phyloP scores from a whole-genome alignment of 2,329 filamentous ascomycete species.

The Penicillium sp. region DNA sequence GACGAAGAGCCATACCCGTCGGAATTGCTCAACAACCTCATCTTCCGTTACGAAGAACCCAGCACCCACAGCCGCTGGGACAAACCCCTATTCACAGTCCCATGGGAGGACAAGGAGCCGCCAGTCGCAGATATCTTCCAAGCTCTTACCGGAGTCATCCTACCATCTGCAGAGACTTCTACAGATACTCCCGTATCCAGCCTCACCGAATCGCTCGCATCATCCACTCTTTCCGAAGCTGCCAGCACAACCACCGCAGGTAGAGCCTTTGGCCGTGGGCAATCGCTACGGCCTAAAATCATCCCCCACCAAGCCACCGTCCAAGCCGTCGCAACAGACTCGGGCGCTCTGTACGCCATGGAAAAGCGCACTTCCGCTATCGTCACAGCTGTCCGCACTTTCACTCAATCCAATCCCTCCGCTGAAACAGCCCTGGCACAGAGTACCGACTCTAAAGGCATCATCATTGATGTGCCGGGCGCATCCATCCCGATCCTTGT shows the following conservation, averaged over 20 bases:
- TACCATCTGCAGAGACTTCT: conserved; percentile 23
- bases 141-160: conserved; percentile 46
- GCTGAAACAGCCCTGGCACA: conserved; percentile 37
- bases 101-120: conserved; percentile 55
- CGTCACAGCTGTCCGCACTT: conserved; percentile 42
- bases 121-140: conserved; percentile 62
- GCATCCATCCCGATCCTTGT: conserved; percentile 34
- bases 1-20: conserved; percentile 48
- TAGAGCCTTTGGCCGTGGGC: conserved; percentile 15
- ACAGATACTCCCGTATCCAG: conserved; percentile 16
- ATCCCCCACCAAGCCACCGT: conserved; percentile 46
- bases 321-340: conserved; percentile 39
- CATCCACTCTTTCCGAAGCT: conserved; percentile 24
- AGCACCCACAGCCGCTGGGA: conserved; percentile 66
- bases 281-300: conserved; percentile 27
- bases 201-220: conserved; percentile 20
- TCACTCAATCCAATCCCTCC: conserved; percentile 40
- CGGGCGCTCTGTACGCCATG: conserved; percentile 43
- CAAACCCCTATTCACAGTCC: conserved; percentile 63
- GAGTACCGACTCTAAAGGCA: conserved; percentile 25
- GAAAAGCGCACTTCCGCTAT: conserved; percentile 45
- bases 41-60: conserved; percentile 67
- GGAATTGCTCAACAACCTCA: conserved; percentile 61
- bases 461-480: conserved; percentile 37
- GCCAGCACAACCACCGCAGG: conserved; percentile 30